phyloP scores from a whole-genome alignment of 2,329 filamentous ascomycete genomes.

The Stachybotrys elegans region DNA sequence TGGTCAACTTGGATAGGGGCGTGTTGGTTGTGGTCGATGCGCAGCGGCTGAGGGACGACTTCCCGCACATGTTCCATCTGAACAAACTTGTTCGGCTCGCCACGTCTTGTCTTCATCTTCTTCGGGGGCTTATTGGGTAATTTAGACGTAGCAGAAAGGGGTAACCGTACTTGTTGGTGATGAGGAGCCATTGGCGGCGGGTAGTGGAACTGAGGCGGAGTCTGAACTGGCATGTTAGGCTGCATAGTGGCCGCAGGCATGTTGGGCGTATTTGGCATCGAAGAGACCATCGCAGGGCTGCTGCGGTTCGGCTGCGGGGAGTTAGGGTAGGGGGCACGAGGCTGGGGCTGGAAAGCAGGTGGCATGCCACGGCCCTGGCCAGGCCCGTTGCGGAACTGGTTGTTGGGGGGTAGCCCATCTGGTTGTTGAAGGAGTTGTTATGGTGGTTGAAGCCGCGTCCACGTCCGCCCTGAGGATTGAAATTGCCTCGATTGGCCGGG shows the following conservation, averaged over 20 bases:
- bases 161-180: slow-evolving; percentile 58
- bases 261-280: slow-evolving; percentile 65
- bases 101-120: slow-evolving; percentile 39
- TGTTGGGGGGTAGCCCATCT: slow-evolving; percentile 40
- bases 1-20: too few species aligned
- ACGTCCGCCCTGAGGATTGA: slow-evolving; percentile 41
- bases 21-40: slow-evolving; percentile 14
- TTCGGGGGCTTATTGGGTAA: slow-evolving; percentile 35
- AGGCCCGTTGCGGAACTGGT: slow-evolving; percentile 34
- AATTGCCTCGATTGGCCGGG: slow-evolving; percentile 50
- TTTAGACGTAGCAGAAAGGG: slow-evolving; percentile 30
- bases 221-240: slow-evolving; percentile 57
- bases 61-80: slow-evolving; percentile 32
- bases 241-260: slow-evolving; percentile 55
- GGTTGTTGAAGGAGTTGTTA: slow-evolving; percentile 38
- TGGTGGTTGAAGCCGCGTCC: slow-evolving; percentile 44
- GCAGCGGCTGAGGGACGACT: slow-evolving; percentile 27
- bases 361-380: slow-evolving; percentile 50
- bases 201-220: slow-evolving; percentile 58
- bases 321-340: slow-evolving; percentile 44
- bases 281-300: slow-evolving; percentile 62
- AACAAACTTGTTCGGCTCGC: slow-evolving; percentile 35
- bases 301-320: slow-evolving; percentile 63
- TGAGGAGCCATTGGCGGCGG: slow-evolving; percentile 51
- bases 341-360: slow-evolving; percentile 39